These are phyloP conservation scores for Herpotrichia juniperi DNA, from an alignment of 2,329 filamentous ascomycete species.

Conservation along the genomic window DNA sequence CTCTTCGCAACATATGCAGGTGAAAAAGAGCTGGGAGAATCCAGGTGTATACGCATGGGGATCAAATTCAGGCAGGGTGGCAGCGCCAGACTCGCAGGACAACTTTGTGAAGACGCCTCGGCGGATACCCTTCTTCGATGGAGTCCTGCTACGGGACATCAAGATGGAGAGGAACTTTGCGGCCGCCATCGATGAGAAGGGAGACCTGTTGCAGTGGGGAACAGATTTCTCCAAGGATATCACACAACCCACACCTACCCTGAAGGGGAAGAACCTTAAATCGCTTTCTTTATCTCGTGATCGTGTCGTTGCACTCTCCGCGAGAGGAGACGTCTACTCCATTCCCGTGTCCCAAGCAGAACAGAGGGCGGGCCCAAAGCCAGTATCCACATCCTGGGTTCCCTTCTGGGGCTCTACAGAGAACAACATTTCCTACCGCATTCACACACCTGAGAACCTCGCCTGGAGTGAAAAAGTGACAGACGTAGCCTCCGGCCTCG, in stretches of 20 bases:
- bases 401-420: conserved; percentile 70
- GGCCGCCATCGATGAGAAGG: conserved; percentile 84
- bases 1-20: conserved; percentile 85
- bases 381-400: conserved; percentile 71
- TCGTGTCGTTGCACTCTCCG: conserved; percentile 79
- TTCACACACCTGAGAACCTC: conserved; percentile 69
- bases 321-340: conserved; percentile 81
- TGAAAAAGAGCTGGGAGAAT: conserved; percentile 79
- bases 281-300: conserved; percentile 81
- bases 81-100: conserved; percentile 81
- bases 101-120: conserved; percentile 78
- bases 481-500: conserved; percentile 77
- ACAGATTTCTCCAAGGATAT: conserved; percentile 71
- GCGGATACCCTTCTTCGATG: conserved; percentile 82
- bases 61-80: conserved; percentile 82
- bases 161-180: conserved; percentile 84
- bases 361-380: conserved; percentile 69
- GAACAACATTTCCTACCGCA: conserved; percentile 71
- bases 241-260: conserved; percentile 69
- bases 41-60: conserved; percentile 96
- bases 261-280: conserved; percentile 80
- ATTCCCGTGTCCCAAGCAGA: conserved; percentile 77
- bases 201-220: conserved; percentile 93
- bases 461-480: conserved; percentile 74
- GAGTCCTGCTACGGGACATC: conserved; percentile 81